A percentile compares a stretch with the other conserved stretches of the same genome.
Evolutionary conservation across 306 rosid species (phyloP).

Genomic region (Prunus kanzakura): DNA sequence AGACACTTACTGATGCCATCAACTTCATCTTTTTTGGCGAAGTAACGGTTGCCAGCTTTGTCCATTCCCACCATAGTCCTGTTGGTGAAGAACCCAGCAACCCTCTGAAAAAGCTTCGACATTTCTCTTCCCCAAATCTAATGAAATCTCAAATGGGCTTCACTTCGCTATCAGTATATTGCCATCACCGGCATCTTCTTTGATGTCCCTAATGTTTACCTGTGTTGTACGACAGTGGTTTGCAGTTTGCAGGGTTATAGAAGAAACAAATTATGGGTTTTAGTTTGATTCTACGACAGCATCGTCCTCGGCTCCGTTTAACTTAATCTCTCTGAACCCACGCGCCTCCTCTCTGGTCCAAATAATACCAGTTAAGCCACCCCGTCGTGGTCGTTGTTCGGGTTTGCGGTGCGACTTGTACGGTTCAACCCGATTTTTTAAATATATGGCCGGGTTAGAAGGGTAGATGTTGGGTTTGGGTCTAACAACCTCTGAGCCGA

Average conservation of each 20-base stretch:
- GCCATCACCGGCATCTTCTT: conserved; percentile 2
- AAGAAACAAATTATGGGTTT: neutral
- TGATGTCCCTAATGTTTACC: neutral
- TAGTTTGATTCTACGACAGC: neutral
- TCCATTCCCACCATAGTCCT: conserved; percentile 60
- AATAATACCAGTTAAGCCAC: neutral
- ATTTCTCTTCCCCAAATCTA: conserved; percentile 25
- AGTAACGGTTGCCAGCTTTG: conserved; percentile 76
- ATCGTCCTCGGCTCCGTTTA: neutral
- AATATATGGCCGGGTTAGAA: neutral
- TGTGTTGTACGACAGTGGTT: neutral
- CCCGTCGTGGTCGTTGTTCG: neutral
- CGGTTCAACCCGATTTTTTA: neutral
- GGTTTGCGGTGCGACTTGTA: neutral
- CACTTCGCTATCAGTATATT: neutral
- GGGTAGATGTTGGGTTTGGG: neutral
- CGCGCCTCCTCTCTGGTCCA: neutral
- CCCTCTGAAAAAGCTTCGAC: conserved; percentile 63
- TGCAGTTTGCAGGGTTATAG: neutral
- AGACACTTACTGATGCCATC: conserved; percentile 75
- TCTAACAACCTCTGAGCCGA: neutral
- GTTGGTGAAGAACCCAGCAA: conserved; percentile 48
- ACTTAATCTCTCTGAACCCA: neutral
- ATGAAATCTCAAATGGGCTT: conserved; percentile 15
- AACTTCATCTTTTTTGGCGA: conserved; percentile 55